Conservation (phyloP, 2,329 filamentous ascomycete species). For the Nemania bipapillata region DNA sequence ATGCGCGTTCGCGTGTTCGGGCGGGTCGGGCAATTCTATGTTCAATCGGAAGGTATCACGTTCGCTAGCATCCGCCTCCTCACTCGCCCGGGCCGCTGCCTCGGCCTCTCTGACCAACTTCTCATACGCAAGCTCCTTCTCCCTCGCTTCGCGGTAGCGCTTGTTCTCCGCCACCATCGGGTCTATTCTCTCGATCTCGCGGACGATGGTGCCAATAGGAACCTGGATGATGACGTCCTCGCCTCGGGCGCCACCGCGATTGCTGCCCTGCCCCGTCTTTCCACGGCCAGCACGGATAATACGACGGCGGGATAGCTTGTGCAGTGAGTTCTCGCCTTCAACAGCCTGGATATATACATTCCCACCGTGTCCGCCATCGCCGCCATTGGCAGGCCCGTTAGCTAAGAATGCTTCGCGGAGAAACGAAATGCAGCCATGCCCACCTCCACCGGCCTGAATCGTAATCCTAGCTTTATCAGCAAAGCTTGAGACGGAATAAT, state of each 20-base stretch:
- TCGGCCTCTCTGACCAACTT: conserved; percentile 47
- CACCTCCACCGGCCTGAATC: conserved; percentile 81
- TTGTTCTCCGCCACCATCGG: conserved; percentile 73
- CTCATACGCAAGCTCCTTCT: conserved; percentile 52
- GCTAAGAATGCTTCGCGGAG: conserved; percentile 88
- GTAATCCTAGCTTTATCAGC: conserved; percentile 84
- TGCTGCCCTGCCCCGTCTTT: conserved; percentile 80
- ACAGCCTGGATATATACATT: conserved; percentile 95
- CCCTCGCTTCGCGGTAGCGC: conserved; percentile 54
- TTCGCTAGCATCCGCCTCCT: conserved; percentile 51
- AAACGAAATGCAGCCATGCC: conserved; percentile 94
- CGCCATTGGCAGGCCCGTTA: conserved; percentile 91
- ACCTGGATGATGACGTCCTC: conserved; percentile 90
- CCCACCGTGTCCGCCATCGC: conserved; percentile 90
- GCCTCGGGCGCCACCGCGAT: conserved; percentile 79
- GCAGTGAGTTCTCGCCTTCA: conserved; percentile 87
- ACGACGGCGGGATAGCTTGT: conserved; percentile 84
- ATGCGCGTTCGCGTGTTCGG: conserved; percentile 62
- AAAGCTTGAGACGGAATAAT: conserved; percentile 85
- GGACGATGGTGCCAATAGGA: conserved; percentile 89
- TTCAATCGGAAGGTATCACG: conserved; percentile 36
- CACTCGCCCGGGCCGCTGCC: conserved; percentile 55
- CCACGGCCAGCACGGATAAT: conserved; percentile 79
- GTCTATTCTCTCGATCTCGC: conserved; percentile 82
- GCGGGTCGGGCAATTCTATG: conserved; percentile 51